Conservation (phyloP, 257 asterid genomes). For the Solanum acaule region DNA sequence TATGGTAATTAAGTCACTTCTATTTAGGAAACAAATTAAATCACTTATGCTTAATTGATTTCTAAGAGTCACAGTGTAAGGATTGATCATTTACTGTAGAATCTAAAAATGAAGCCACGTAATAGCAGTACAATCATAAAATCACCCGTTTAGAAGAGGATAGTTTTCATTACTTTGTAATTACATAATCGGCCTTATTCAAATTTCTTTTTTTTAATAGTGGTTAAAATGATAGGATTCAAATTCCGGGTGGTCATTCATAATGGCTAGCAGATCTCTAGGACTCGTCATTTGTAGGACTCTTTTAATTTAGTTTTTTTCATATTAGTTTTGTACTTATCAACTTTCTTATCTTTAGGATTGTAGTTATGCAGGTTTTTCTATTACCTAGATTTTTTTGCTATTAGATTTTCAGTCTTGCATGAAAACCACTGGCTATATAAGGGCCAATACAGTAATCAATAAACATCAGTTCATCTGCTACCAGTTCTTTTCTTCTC, state of each 20-base stretch:
- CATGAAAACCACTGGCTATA: too few species aligned
- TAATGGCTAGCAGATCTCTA: neutral
- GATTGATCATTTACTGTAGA: neutral
- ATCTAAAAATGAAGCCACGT: neutral
- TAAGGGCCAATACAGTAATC: neutral
- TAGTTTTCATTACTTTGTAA: neutral
- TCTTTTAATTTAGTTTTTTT: too few species aligned
- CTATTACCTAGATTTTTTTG: neutral
- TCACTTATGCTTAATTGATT: neutral
- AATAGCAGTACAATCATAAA: neutral
- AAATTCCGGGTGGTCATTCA: neutral
- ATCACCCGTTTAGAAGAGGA: neutral
- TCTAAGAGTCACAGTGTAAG: neutral
- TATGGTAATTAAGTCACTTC: neutral
- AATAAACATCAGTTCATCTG: neutral
- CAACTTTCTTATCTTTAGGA: neutral
- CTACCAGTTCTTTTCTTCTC: neutral
- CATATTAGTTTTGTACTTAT: neutral
- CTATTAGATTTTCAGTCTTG: too few species aligned
- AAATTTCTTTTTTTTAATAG: neutral
- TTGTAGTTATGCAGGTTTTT: neutral
- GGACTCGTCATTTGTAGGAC: neutral
- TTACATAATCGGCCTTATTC: neutral
- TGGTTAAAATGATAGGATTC: neutral
- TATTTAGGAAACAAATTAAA: neutral